Percentiles rank a stretch among this genome's conserved stretches.
Conservation (phyloP, 129 eudicot species). For the Flaveria robusta region DNA sequence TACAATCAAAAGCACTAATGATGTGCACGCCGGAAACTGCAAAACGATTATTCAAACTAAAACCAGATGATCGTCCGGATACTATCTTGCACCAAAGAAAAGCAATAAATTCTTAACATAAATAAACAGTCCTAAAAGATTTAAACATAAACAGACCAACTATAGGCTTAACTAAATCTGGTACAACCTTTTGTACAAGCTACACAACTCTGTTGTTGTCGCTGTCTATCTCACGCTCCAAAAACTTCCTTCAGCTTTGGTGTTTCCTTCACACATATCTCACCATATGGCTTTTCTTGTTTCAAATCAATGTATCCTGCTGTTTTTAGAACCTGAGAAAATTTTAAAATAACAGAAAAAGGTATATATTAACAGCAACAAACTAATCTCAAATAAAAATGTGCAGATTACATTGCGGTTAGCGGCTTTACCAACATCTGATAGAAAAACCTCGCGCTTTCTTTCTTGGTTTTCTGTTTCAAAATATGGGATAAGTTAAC, state of each 20-base stretch:
- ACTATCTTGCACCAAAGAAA: neutral
- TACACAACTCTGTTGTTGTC: neutral
- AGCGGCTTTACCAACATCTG: slow-evolving; percentile 69
- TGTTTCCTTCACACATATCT: slow-evolving; percentile 52
- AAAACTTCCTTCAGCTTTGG: slow-evolving; percentile 39
- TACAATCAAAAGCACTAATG: too few species aligned
- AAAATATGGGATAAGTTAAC: slow-evolving; percentile 53
- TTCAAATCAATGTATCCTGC: slow-evolving; percentile 55
- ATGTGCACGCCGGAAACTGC: too few species aligned
- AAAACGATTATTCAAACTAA: neutral
- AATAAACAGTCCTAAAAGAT: neutral
- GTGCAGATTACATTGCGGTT: neutral
- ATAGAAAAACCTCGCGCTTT: slow-evolving; percentile 67
- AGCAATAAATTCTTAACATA: neutral
- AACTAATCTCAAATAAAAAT: neutral
- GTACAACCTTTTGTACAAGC: slow-evolving; percentile 31
- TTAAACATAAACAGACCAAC: slow-evolving; percentile 15
- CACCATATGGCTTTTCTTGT: slow-evolving; percentile 58
- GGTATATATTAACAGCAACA: neutral
- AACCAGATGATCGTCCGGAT: neutral
- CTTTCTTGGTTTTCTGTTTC: slow-evolving; percentile 57
- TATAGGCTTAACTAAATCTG: slow-evolving; percentile 1
- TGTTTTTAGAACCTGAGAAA: slow-evolving; percentile 49
- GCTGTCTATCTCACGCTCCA: slow-evolving; percentile 20
- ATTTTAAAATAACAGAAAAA: neutral